These are phyloP conservation scores for Cercospora sp. DNA, from an alignment of 2,329 filamentous ascomycete genomes.

Conservation along the genomic window DNA sequence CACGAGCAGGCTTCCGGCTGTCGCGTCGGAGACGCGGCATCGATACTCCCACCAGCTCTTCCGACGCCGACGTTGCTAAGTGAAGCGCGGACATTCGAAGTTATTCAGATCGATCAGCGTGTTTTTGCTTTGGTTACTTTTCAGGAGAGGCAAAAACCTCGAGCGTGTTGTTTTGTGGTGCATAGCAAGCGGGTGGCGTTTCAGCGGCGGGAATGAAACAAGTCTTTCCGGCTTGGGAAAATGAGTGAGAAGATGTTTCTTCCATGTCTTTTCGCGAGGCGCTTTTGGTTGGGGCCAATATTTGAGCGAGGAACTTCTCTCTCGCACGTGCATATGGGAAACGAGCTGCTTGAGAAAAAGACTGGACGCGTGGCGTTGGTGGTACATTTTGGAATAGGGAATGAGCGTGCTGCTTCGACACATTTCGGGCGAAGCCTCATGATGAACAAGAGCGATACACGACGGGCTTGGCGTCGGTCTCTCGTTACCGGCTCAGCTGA, in stretches of 20 bases:
- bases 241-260: background rate
- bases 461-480: background rate
- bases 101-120: background rate
- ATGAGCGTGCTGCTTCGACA: background rate
- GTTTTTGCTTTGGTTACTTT: background rate
- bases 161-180: constrained; percentile 22
- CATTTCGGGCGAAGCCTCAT: background rate
- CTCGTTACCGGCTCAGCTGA: background rate
- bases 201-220: background rate
- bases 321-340: background rate
- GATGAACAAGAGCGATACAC: background rate
- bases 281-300: background rate
- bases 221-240: background rate
- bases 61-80: constrained; percentile 27
- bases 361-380: background rate
- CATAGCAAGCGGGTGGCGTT: constrained; percentile 35
- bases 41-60: constrained; percentile 36
- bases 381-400: background rate
- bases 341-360: background rate
- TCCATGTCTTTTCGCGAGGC: background rate
- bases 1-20: constrained; percentile 43
- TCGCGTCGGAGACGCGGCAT: constrained; percentile 34
- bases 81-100: background rate
- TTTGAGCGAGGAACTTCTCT: too few relatives aligned
- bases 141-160: constrained; percentile 1